These are phyloP conservation scores for Ceratocystis cubensis DNA, from an alignment of 2,329 filamentous ascomycete species.

Conservation along the genomic window DNA sequence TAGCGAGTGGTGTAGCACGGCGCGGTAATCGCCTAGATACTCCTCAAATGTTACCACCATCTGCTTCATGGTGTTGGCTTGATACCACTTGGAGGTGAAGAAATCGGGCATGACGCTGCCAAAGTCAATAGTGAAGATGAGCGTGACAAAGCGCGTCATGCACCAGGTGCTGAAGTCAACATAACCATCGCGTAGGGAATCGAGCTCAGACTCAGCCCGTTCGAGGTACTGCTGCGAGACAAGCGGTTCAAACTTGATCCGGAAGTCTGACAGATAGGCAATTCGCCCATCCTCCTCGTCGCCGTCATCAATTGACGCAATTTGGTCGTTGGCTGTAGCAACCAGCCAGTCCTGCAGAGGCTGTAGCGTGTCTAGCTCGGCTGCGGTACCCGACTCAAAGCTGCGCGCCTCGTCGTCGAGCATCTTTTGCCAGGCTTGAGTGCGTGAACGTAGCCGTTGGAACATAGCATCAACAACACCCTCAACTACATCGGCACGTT, in stretches of 20 bases:
- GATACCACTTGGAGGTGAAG: slow-evolving; percentile 86
- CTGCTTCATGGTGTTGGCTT: slow-evolving; percentile 73
- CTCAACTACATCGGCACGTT: slow-evolving; percentile 81
- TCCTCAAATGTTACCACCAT: slow-evolving; percentile 93
- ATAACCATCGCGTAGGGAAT: slow-evolving; percentile 72
- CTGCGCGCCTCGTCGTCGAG: slow-evolving; percentile 72
- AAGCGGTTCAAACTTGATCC: slow-evolving; percentile 65
- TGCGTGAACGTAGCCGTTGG: slow-evolving; percentile 66
- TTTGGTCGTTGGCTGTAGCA: slow-evolving; percentile 94
- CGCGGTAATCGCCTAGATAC: slow-evolving; percentile 78
- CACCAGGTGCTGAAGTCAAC: slow-evolving; percentile 92
- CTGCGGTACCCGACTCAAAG: slow-evolving; percentile 45
- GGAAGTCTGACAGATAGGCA: slow-evolving; percentile 78
- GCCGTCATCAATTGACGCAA: slow-evolving; percentile 91
- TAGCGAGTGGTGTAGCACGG: slow-evolving; percentile 73
- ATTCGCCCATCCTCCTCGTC: slow-evolving; percentile 58
- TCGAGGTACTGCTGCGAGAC: slow-evolving; percentile 72
- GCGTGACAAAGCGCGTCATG: slow-evolving; percentile 69
- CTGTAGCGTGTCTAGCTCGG: slow-evolving; percentile 56
- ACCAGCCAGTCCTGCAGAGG: slow-evolving; percentile 90
- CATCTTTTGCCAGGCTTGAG: slow-evolving; percentile 75
- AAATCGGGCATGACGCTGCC: slow-evolving; percentile 69
- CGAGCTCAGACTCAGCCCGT: slow-evolving; percentile 59
- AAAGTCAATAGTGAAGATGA: slow-evolving; percentile 90
- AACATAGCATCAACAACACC: slow-evolving; percentile 97